These are phyloP conservation scores for Adansonia rubrostipa DNA, from an alignment of 441 rosid species.

Conservation along the genomic window DNA sequence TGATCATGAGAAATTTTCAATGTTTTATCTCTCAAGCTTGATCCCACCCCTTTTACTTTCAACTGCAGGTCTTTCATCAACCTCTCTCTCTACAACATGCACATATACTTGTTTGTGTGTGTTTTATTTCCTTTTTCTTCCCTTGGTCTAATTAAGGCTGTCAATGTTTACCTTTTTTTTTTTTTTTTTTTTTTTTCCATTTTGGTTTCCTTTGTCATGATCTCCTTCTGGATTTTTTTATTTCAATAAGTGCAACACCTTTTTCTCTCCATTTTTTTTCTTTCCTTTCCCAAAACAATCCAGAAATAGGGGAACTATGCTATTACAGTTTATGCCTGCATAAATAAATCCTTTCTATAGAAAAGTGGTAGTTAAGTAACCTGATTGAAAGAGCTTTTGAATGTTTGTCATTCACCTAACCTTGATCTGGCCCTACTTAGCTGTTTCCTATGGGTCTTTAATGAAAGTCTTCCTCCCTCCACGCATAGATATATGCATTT, in stretches of 20 bases:
- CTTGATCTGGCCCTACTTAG: background rate
- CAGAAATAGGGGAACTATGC: background rate
- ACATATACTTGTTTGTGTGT: background rate
- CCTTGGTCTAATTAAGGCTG: background rate
- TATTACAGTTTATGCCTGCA: background rate
- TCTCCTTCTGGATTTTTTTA: background rate
- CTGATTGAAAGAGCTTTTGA: background rate
- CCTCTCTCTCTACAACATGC: background rate
- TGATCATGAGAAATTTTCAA: background rate
- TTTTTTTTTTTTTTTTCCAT: too few species aligned
- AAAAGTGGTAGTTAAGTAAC: background rate
- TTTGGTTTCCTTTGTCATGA: background rate
- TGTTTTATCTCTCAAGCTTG: background rate
- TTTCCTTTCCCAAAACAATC: background rate
- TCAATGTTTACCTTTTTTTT: background rate
- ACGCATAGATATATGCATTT: background rate
- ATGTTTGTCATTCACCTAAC: background rate
- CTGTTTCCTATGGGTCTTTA: background rate
- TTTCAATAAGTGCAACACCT: background rate
- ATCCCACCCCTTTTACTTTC: background rate
- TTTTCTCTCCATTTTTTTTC: background rate
- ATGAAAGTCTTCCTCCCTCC: background rate
- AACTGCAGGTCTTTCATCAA: background rate
- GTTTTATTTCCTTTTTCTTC: background rate
- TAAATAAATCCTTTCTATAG: background rate